phyloP scores from a whole-genome alignment of 2,329 filamentous ascomycete species.

The Clonostachys rosea region DNA sequence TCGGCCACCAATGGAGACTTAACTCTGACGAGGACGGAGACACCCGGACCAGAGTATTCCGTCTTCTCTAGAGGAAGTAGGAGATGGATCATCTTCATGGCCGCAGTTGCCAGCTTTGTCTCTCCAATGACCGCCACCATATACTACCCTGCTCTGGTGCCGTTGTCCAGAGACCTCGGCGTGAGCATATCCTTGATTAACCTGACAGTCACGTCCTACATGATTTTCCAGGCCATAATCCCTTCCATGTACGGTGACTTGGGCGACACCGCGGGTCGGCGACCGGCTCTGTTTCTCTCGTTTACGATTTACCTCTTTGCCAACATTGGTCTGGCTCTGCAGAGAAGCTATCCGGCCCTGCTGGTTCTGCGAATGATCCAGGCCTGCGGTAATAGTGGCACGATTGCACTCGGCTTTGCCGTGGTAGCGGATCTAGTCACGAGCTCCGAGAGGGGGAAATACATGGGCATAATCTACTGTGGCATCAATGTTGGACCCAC shows the following conservation, averaged over 20 bases:
- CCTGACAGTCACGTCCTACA: constrained; percentile 53
- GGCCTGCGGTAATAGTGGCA: constrained; percentile 60
- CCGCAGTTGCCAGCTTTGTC: constrained; percentile 46
- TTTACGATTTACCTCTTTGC: constrained; percentile 53
- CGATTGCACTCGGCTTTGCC: constrained; percentile 66
- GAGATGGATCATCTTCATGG: constrained; percentile 48
- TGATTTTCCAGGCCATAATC: constrained; percentile 59
- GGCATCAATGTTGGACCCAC: constrained; percentile 52
- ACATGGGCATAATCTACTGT: constrained; percentile 63
- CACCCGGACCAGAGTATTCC: no score
- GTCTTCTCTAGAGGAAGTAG: constrained; percentile 25
- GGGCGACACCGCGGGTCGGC: constrained; percentile 53
- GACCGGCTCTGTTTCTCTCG: constrained; percentile 56
- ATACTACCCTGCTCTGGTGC: constrained; percentile 38
- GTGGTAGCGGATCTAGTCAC: constrained; percentile 70
- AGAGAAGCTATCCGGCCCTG: constrained; percentile 51
- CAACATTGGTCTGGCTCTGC: constrained; percentile 55
- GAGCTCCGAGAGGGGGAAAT: constrained; percentile 65
- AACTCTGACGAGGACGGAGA: no score
- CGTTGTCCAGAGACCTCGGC: constrained; percentile 29
- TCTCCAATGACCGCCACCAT: constrained; percentile 58
- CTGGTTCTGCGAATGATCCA: constrained; percentile 59
- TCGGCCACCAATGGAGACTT: no score
- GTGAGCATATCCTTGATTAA: constrained; percentile 37
- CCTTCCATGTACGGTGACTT: constrained; percentile 59